These are phyloP conservation scores for Trichoderma sp. DNA, from an alignment of 2,329 filamentous ascomycete species.

Conservation along the genomic window DNA sequence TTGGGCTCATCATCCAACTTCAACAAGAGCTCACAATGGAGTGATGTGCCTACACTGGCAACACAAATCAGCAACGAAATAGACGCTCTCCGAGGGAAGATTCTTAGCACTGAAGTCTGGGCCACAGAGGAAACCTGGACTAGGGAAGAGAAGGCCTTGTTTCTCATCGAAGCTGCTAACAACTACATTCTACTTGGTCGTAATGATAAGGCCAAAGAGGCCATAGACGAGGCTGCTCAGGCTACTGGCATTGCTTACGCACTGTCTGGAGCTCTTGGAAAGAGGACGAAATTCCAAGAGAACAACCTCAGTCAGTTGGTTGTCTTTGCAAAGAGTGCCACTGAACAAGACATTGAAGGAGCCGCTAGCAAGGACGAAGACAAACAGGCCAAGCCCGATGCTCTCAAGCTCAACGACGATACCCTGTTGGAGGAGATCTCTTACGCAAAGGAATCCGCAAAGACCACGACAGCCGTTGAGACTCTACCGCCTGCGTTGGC, in stretches of 20 bases:
- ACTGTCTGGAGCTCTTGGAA: conserved; percentile 82
- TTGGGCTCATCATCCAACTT: conserved; percentile 54
- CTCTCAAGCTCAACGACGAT: conserved; percentile 82
- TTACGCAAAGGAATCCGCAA: conserved; percentile 59
- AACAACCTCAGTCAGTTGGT: conserved; percentile 84
- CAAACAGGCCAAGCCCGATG: conserved; percentile 52
- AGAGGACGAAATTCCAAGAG: conserved; percentile 76
- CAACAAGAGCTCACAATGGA: conserved; percentile 56
- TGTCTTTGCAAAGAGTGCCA: conserved; percentile 76
- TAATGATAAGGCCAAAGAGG: conserved; percentile 69
- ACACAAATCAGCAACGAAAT: conserved; percentile 46
- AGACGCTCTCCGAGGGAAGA: conserved; percentile 39
- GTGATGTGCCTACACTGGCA: conserved; percentile 56
- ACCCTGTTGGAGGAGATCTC: conserved; percentile 85
- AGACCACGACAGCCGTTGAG: conserved; percentile 34
- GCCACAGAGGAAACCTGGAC: conserved; percentile 38
- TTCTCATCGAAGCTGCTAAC: conserved; percentile 77
- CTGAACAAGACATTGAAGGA: conserved; percentile 30
- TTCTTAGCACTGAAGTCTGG: conserved; percentile 40
- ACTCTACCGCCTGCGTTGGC: conserved; percentile 60
- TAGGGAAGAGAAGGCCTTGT: conserved; percentile 59
- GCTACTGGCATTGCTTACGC: conserved; percentile 74
- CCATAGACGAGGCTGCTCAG: conserved; percentile 65
- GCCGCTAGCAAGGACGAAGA: conserved; percentile 23
- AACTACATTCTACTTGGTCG: conserved; percentile 81